phyloP scores from a whole-genome alignment of 768 basidiomycete species.

The Lentinula sp. region DNA sequence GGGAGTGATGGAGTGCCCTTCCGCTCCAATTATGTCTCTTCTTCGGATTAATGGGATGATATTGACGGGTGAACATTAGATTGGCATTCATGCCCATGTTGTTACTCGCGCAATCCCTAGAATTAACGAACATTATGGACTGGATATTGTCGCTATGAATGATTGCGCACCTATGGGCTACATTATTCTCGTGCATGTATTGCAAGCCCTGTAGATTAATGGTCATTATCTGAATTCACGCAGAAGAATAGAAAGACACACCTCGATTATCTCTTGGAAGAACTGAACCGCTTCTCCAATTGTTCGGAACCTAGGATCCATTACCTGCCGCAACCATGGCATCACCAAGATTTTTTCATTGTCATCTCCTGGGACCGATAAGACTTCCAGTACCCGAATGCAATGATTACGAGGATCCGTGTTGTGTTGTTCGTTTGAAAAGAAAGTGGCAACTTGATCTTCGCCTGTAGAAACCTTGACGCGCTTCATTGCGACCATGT shows the following conservation, averaged over 20 bases:
- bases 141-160: not conserved
- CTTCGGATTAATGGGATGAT: not conserved
- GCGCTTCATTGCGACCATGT: conserved; percentile 14
- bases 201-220: conserved; percentile 18
- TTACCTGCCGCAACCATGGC: conserved; percentile 15
- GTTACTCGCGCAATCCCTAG: not conserved
- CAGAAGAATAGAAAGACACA: conserved; percentile 1
- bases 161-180: conserved; percentile 16
- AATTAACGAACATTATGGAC: not conserved
- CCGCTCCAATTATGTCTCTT: not conserved
- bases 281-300: conserved; percentile 25
- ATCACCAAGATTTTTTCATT: conserved; percentile 19
- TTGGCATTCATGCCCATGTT: conserved; percentile 1
- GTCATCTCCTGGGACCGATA: conserved; percentile 13
- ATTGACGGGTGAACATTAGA: not conserved
- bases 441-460: conserved; percentile 11
- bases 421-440: conserved; percentile 13
- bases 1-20: conserved; percentile 15
- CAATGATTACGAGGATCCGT: conserved; percentile 22
- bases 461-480: conserved; percentile 7
- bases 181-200: conserved; percentile 23
- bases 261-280: conserved; percentile 24
- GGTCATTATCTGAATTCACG: not conserved
- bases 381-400: conserved; percentile 19
- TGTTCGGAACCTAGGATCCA: conserved; percentile 18